Conservation (phyloP, 495 filamentous ascomycete species). For the Trichoderma erinaceum region DNA sequence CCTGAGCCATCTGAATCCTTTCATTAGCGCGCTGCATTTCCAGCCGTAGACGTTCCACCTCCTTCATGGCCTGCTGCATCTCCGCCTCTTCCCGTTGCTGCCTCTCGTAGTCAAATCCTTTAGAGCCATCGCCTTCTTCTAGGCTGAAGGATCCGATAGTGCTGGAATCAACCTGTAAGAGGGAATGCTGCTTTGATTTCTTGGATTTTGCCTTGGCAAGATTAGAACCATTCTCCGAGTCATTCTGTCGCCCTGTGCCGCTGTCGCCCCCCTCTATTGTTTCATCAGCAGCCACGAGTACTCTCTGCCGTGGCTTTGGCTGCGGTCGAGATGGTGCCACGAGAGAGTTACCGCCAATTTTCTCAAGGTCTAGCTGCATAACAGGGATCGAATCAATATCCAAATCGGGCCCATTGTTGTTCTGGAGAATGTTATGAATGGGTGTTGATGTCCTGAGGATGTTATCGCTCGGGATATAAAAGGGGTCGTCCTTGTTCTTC, state of each 20-base stretch:
- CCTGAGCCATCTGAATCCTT: constrained; percentile 64
- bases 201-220: constrained; percentile 27
- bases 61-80: constrained; percentile 75
- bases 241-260: constrained; percentile 34
- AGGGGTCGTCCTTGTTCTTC: constrained; percentile 86
- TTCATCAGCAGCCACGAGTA: constrained; percentile 60
- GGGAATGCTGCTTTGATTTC: constrained; percentile 40
- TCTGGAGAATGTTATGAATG: constrained; percentile 62
- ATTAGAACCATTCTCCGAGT: constrained; percentile 39
- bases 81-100: constrained; percentile 66
- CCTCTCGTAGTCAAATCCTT: constrained; percentile 42
- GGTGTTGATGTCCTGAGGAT: constrained; percentile 52
- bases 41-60: constrained; percentile 75
- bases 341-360: constrained; percentile 26
- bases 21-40: constrained; percentile 92
- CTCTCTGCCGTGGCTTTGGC: constrained; percentile 37
- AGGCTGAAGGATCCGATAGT: constrained; percentile 62
- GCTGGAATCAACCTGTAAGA: constrained; percentile 82
- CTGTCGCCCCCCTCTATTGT: constrained; percentile 36
- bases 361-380: constrained; percentile 75
- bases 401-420: constrained; percentile 62
- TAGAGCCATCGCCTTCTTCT: constrained; percentile 40
- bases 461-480: constrained; percentile 69
- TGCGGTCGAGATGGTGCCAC: constrained; percentile 24
- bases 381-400: constrained; percentile 94